phyloP scores from a whole-genome alignment of 805 yeast genomes.

The Candida insectorum region DNA sequence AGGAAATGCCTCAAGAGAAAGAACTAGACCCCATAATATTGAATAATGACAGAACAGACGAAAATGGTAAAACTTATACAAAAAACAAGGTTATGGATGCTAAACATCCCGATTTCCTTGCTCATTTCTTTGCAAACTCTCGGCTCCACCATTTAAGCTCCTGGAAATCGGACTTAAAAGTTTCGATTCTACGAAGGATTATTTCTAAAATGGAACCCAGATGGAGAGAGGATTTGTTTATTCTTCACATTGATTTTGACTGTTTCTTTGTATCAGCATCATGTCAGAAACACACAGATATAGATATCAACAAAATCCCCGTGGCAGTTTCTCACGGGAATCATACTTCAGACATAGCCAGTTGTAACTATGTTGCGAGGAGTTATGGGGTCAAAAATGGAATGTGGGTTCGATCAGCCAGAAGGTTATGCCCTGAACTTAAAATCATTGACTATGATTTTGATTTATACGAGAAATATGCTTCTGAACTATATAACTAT shows the following conservation, averaged over 20 bases:
- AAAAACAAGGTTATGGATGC: slow-evolving; percentile 43
- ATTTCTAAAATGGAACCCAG: slow-evolving; percentile 13
- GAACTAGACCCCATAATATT: neutral
- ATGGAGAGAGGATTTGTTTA: slow-evolving; percentile 17
- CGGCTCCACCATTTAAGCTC: slow-evolving; percentile 84
- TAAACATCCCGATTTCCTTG: slow-evolving; percentile 71
- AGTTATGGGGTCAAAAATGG: slow-evolving; percentile 78
- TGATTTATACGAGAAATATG: slow-evolving; percentile 61
- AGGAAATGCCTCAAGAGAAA: neutral
- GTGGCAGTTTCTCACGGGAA: slow-evolving; percentile 66
- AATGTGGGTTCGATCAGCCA: slow-evolving; percentile 80
- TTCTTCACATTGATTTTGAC: slow-evolving; percentile 88
- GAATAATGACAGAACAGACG: slow-evolving; percentile 7
- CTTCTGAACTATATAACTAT: slow-evolving; percentile 61
- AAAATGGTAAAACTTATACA: slow-evolving; percentile 10
- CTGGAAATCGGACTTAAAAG: slow-evolving; percentile 76
- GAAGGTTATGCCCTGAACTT: slow-evolving; percentile 61
- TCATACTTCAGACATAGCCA: slow-evolving; percentile 73
- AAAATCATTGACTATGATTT: slow-evolving; percentile 70
- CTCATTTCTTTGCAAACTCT: slow-evolving; percentile 72
- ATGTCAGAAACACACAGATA: slow-evolving; percentile 50
- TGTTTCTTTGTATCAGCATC: slow-evolving; percentile 92
- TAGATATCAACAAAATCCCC: slow-evolving; percentile 48
- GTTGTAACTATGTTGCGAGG: slow-evolving; percentile 89
- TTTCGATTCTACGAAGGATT: slow-evolving; percentile 53